Percentiles rank a stretch among this genome's conserved stretches.
These are phyloP conservation scores for Cyberlindnera nakhonratchasimensis DNA, from an alignment of 805 yeast genomes.

Conservation along the genomic window DNA sequence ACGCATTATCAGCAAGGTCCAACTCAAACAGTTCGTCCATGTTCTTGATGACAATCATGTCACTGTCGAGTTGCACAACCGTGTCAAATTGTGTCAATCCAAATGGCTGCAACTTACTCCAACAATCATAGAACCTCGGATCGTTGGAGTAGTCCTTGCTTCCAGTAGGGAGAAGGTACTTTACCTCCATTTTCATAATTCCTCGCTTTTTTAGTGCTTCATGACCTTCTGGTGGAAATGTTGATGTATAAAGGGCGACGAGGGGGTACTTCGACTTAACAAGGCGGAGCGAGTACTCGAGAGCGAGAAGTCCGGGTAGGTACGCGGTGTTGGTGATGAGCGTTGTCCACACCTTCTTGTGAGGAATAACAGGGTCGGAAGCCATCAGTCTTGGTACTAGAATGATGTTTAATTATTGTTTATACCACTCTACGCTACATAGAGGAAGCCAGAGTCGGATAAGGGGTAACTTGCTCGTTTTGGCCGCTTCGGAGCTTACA, in stretches of 20 bases:
- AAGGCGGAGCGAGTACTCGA: slow-evolving; percentile 44
- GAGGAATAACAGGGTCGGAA: neutral
- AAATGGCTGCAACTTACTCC: slow-evolving; percentile 60
- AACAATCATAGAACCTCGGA: slow-evolving; percentile 54
- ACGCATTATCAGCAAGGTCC: slow-evolving; percentile 36
- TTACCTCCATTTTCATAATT: slow-evolving; percentile 40
- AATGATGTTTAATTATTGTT: too few species aligned
- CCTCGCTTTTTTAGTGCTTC: slow-evolving; percentile 36
- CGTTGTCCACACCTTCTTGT: slow-evolving; percentile 47
- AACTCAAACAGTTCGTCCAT: slow-evolving; percentile 59
- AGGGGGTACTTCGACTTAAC: slow-evolving; percentile 47
- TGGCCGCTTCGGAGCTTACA: too few species aligned
- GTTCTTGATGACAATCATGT: slow-evolving; percentile 53
- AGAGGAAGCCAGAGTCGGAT: too few species aligned
- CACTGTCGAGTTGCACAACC: slow-evolving; percentile 43
- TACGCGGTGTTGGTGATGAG: slow-evolving; percentile 51
- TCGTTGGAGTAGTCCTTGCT: slow-evolving; percentile 47
- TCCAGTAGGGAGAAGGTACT: slow-evolving; percentile 40
- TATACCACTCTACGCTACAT: too few species aligned
- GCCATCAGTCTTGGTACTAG: too few species aligned
- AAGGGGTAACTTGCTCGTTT: too few species aligned
- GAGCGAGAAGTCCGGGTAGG: slow-evolving; percentile 47
- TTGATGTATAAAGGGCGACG: slow-evolving; percentile 50
- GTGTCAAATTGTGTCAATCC: slow-evolving; percentile 35
- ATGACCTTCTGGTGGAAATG: slow-evolving; percentile 42